Base-by-base conservation (phyloP, 2,329 filamentous ascomycete genomes). In the Coniochaeta sp. region DNA sequence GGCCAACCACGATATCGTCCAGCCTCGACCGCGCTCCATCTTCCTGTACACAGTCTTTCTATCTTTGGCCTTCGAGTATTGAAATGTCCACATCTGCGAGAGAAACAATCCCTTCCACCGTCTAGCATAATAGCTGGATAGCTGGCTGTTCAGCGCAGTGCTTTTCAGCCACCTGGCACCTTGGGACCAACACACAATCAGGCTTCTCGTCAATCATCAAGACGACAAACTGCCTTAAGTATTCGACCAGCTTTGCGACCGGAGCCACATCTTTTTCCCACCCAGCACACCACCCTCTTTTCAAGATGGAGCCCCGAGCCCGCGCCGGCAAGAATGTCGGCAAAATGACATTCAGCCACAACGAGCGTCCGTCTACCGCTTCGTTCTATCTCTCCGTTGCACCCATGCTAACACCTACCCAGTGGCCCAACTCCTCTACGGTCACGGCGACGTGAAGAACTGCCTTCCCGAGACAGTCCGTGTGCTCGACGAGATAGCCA, bases 401-500 rank as follows among this genome's bases (percentile, higher is more conserved):
- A 24, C 58, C 38, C 63, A 60, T 19, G 9, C 64, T 66, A 65
- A 64, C 60, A 60, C 33, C 24, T 47, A 24, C 60, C 14, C 71
- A 90, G 89, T 93, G 58, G 81, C 85, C 65, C 83, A 87, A 67
- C 84, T 93, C 62, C 87, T 95, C 71, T 90, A 87, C 73, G 89
- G 89, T 62, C 89, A 90, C 71, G 92, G 91, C 72, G 91, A 96
- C 74, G 85, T 89, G 60, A 80, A 83, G 61, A 81, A 89, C n/a
- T 17, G 6, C 26, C 87, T 98, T 28, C 87, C 90, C 19, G 86
- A 92, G 71, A 97, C 93, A 11, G 83, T 96, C 62, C 87, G 89
- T 63, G 85, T 93, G 58, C 87, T 98, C 58, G 95, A 98, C 79
- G 93, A 97, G 77, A 93, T 98, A 67, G 86, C 96, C 63, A 96